These are phyloP conservation scores for Pythium dissotocum DNA, from an alignment of 352 stramenopile genomes.

Conservation along the genomic window DNA sequence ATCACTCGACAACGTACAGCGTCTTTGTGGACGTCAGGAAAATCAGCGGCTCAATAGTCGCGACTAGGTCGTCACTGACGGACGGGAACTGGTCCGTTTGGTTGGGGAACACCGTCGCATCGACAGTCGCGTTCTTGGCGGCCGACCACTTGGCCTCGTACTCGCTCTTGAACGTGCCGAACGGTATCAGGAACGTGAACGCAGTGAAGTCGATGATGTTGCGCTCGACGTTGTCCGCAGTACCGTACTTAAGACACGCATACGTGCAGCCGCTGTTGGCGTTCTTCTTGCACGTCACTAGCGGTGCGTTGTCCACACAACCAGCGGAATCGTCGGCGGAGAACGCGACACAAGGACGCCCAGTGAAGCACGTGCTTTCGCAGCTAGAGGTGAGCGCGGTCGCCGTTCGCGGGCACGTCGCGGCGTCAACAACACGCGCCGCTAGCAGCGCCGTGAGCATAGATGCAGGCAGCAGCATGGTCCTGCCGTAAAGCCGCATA, in stretches of 20 bases:
- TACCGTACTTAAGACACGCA: conserved; percentile 50
- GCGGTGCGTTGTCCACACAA: background rate
- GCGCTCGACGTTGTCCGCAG: conserved; percentile 43
- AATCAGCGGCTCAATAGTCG: conserved; percentile 24
- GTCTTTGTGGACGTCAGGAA: conserved; percentile 25
- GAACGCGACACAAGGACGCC: conserved; percentile 58
- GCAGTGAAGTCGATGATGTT: conserved; percentile 46
- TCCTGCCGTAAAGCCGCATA: background rate
- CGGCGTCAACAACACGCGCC: conserved; percentile 2
- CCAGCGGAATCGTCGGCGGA: conserved; percentile 8
- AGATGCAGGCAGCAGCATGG: background rate
- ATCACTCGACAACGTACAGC: conserved; percentile 17
- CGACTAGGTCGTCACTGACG: conserved; percentile 14
- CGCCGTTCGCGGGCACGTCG: conserved; percentile 38
- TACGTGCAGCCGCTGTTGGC: conserved; percentile 35
- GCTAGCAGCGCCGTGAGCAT: conserved; percentile 1
- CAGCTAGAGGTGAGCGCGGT: conserved; percentile 57
- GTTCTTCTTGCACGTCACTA: conserved; percentile 14
- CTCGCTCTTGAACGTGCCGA: conserved; percentile 42
- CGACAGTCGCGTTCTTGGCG: conserved; percentile 18
- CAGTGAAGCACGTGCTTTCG: conserved; percentile 47
- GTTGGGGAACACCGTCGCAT: conserved; percentile 9
- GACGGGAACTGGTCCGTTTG: conserved; percentile 24
- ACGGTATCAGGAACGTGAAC: conserved; percentile 66
- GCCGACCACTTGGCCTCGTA: conserved; percentile 47